Conservation (phyloP, 441 rosid genomes). For the Geranium incanum region DNA sequence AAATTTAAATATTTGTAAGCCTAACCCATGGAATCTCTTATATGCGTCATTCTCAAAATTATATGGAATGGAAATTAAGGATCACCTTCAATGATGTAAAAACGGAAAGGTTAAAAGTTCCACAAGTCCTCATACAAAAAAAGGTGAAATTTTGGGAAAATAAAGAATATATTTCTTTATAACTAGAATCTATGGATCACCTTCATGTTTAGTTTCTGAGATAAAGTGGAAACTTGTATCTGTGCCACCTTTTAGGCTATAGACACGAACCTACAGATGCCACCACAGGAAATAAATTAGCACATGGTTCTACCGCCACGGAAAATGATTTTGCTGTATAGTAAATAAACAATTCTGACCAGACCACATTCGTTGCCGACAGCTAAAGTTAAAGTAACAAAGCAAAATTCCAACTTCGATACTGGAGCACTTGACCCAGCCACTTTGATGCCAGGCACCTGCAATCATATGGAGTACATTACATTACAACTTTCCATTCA, state of each 20-base stretch:
- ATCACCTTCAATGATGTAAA: neutral
- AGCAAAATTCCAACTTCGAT: conserved; percentile 43
- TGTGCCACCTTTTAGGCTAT: conserved; percentile 32
- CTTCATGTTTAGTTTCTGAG: conserved; percentile 42
- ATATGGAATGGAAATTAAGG: conserved; percentile 2
- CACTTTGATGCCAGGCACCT: conserved; percentile 40
- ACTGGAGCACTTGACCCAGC: conserved; percentile 42
- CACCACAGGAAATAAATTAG: conserved; percentile 13
- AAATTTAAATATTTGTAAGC: neutral
- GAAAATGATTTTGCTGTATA: neutral
- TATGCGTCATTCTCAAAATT: neutral
- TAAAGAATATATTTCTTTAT: neutral
- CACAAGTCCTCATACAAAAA: conserved; percentile 1
- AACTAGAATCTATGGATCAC: conserved; percentile 26
- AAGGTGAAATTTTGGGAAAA: conserved; percentile 9
- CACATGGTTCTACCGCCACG: neutral
- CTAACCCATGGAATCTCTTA: conserved; percentile 10
- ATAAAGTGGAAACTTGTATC: conserved; percentile 35
- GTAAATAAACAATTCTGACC: conserved; percentile 35
- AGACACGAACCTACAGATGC: conserved; percentile 43
- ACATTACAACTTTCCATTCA: conserved; percentile 9
- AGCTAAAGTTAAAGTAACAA: conserved; percentile 45
- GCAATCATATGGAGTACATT: conserved; percentile 21
- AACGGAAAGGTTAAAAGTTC: conserved; percentile 10
- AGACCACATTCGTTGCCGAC: conserved; percentile 55